Conservation (phyloP, 495 filamentous ascomycete species). For the Penicillium turbatum region DNA sequence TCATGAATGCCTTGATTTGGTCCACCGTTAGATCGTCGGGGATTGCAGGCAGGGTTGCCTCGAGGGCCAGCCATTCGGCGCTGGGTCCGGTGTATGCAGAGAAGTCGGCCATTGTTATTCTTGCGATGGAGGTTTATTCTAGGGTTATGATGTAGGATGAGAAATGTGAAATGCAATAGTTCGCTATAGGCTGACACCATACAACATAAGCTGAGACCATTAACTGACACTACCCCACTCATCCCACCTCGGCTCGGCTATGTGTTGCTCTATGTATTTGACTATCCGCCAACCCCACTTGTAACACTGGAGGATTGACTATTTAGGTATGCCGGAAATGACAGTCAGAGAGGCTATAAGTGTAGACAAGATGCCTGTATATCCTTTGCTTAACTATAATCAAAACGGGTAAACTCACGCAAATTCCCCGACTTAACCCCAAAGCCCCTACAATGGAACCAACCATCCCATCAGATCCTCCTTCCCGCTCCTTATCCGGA, state of each 20-base stretch:
- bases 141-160: neutral
- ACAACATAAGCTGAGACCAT: neutral
- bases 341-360: neutral
- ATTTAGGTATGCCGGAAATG: neutral
- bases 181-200: neutral
- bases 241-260: conserved; percentile 23
- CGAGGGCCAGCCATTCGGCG: conserved; percentile 40
- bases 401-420: neutral
- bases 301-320: neutral
- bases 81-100: conserved; percentile 36
- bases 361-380: neutral
- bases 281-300: conserved; percentile 14
- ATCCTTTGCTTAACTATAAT: neutral
- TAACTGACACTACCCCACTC: neutral
- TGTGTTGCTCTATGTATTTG: neutral
- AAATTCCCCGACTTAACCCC: neutral
- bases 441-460: conserved; percentile 16
- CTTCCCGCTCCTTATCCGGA: conserved; percentile 31
- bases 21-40: conserved; percentile 19
- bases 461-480: conserved; percentile 19
- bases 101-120: conserved; percentile 36
- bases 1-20: conserved; percentile 24
- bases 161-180: neutral
- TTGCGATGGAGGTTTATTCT: neutral
- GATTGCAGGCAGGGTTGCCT: conserved; percentile 23